Percentiles rank a stretch among this genome's conserved stretches.
Conservation (phyloP, 2,329 filamentous ascomycete species). For the Thelonectria olida region DNA sequence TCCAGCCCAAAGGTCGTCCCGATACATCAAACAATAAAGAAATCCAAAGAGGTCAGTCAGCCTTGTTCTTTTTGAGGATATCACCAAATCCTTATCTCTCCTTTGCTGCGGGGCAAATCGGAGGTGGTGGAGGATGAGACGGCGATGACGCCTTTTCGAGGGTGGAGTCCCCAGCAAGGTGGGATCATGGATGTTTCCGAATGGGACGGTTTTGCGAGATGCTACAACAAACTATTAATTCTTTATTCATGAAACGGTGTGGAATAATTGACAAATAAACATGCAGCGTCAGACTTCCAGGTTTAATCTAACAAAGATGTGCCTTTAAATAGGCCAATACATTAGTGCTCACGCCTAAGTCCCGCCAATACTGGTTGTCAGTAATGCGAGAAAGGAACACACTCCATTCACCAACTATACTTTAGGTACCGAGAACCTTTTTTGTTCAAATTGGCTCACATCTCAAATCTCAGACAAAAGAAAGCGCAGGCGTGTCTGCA, state of each 20-base stretch:
- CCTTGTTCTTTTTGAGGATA: background rate
- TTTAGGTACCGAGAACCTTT: no score
- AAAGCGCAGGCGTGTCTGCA: background rate
- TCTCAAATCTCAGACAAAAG: background rate
- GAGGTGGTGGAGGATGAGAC: background rate
- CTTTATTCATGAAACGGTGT: background rate
- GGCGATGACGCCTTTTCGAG: conserved; percentile 5
- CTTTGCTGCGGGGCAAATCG: conserved; percentile 1
- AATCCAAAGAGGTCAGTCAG: no score
- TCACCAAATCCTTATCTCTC: background rate
- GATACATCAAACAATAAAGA: no score
- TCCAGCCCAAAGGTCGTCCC: no score
- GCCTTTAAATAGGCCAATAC: no score
- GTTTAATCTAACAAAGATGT: no score
- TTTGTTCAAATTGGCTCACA: background rate
- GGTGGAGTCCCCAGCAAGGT: background rate
- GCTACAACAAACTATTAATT: background rate
- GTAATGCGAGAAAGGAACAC: no score
- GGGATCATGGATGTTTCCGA: background rate
- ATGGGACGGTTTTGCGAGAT: background rate
- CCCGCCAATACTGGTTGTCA: no score
- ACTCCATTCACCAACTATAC: no score
- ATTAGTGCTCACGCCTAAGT: no score
- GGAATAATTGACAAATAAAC: background rate
- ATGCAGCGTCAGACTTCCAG: no score